Evolutionary conservation across 805 yeast species (phyloP), one percentile per base, ranked within the genome.

Genomic region (Pichia occidentalis): DNA sequence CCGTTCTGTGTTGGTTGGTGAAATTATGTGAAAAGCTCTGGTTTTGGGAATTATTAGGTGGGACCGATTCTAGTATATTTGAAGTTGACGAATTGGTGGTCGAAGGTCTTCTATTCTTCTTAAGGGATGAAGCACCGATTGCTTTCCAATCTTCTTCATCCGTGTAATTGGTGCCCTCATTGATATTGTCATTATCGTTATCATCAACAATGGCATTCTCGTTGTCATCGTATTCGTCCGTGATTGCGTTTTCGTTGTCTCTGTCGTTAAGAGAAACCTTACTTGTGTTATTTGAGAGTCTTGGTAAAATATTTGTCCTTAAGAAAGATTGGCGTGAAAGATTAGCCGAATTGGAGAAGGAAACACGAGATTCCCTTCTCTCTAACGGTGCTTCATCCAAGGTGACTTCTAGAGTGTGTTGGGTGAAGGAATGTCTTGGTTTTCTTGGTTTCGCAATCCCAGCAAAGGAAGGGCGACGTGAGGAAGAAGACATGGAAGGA

Each of bases 121-220:
- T 46, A 22, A 86, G 63, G 29, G 75, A 65, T 26, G 73, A 80
- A 0, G 96, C 87, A 1, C 97, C 97, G 37, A 88, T 80, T 0
- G 86, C 64, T 45, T 79, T 83, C 98, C 98, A 90, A 60, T 90
- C 97, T 60, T 90, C 98, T 54, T 90, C 97, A 59, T 90, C 98
- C 0, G 98, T 90, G 36, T 42, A 50, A 52, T 85, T 95, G 30
- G 78, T 71, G 36, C 35, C 38, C 18, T 23, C 38, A 29, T 7
- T 31, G 11, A 22, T 8, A n/a, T 26, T 20, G n/a, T 22, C 19
- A 5, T 9, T 29, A 30, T 29, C 29, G 17, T 23, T 23, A 4
- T 30, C 14, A 33, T 33, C 13, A 18, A 20, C n/a, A n/a, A n/a
- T n/a, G n/a, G n/a, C 19, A 19, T 12, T 9, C 9, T 24, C 29